Conservation (phyloP, 257 asterid genomes). For the Solanum megistacrolobum region DNA sequence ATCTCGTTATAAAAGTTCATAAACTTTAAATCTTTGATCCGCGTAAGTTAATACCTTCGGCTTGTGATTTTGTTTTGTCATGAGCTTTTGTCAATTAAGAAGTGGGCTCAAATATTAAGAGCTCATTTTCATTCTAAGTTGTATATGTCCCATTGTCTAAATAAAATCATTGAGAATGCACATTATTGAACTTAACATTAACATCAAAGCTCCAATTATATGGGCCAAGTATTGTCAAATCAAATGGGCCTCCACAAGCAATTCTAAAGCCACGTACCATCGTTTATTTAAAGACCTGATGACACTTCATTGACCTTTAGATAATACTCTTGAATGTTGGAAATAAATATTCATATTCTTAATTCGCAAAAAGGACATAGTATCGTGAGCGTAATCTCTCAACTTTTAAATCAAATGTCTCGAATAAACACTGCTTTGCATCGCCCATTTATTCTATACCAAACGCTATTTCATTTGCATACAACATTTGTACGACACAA, state of each 20-base stretch:
- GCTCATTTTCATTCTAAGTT: not conserved
- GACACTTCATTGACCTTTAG: not conserved
- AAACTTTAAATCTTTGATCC: not conserved
- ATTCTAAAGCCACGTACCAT: not conserved
- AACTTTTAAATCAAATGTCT: too few species aligned
- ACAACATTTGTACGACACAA: too few species aligned
- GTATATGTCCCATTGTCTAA: not conserved
- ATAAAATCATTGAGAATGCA: not conserved
- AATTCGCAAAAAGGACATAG: not conserved
- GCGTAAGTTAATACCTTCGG: not conserved
- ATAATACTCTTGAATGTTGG: not conserved
- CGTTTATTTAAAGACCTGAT: not conserved
- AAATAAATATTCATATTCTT: too few species aligned
- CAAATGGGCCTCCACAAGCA: not conserved
- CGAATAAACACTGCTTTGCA: too few species aligned
- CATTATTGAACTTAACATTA: not conserved
- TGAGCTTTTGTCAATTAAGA: not conserved
- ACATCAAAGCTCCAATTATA: not conserved
- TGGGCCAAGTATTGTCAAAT: not conserved
- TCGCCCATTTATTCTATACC: too few species aligned
- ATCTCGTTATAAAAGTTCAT: not conserved
- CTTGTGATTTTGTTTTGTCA: not conserved
- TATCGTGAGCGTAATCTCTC: not conserved
- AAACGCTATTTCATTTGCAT: too few species aligned
- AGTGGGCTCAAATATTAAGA: not conserved